These are phyloP conservation scores for Lipomyces yamanashiensis DNA, from an alignment of 805 yeast species.

Conservation along the genomic window DNA sequence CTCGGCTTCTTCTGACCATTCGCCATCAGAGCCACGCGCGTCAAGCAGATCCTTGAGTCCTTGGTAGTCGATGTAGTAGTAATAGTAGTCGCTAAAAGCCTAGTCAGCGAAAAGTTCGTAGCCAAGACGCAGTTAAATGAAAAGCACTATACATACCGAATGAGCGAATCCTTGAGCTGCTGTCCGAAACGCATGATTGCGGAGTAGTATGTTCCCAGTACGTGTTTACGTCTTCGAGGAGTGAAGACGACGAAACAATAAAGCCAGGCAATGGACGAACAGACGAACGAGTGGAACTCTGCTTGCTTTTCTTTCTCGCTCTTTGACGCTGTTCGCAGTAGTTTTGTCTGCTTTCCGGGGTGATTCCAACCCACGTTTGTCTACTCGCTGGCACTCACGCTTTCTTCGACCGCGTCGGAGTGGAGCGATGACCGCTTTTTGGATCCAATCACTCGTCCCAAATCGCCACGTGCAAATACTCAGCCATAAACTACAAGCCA, in stretches of 20 bases:
- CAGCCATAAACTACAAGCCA: neutral
- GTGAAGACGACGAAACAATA: neutral
- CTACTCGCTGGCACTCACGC: neutral
- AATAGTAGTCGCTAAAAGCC: slow-evolving; percentile 38
- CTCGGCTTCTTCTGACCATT: slow-evolving; percentile 80
- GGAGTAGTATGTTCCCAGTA: neutral
- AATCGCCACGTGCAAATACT: neutral
- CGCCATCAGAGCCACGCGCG: slow-evolving; percentile 52
- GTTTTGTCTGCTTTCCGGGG: too few relatives aligned
- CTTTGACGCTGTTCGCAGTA: too few relatives aligned
- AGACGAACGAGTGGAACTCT: neutral
- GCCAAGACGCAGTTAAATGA: neutral
- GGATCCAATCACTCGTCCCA: neutral
- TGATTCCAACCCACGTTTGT: slow-evolving; percentile 4
- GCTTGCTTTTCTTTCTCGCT: too few relatives aligned
- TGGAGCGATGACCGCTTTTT: neutral
- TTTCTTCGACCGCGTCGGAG: neutral
- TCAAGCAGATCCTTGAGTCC: slow-evolving; percentile 74
- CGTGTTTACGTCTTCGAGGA: neutral
- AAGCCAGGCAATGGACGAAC: neutral
- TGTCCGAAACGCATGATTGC: slow-evolving; percentile 91
- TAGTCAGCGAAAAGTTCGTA: neutral
- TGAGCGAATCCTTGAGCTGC: slow-evolving; percentile 83
- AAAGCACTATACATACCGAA: slow-evolving; percentile 43
- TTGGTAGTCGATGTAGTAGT: slow-evolving; percentile 90